Percentiles rank a stretch among this genome's conserved stretches.
Conservation (phyloP, 768 basidiomycete genomes). For the Amanita thiersii region DNA sequence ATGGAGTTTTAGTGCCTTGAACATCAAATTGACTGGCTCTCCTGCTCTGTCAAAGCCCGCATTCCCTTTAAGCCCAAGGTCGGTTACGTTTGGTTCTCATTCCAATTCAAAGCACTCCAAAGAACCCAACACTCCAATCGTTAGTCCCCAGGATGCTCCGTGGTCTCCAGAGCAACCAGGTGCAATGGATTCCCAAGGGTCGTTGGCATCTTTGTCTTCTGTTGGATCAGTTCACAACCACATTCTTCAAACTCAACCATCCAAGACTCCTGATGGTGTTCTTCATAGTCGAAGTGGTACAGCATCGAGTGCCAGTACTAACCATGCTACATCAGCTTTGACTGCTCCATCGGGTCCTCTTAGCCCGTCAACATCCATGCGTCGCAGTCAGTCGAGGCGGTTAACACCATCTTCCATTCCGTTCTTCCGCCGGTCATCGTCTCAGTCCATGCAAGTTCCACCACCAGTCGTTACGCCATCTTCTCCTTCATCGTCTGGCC, state of each 20-base stretch:
- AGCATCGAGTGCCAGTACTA: conserved; percentile 69
- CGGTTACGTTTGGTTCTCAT: conserved; percentile 54
- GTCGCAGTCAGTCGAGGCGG: conserved; percentile 67
- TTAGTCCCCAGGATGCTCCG: conserved; percentile 31
- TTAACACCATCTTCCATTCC: conserved; percentile 90
- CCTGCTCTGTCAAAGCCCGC: conserved; percentile 45
- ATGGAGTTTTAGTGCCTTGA: conserved; percentile 86
- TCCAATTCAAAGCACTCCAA: conserved; percentile 66
- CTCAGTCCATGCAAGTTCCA: conserved; percentile 74
- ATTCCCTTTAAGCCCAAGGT: conserved; percentile 60
- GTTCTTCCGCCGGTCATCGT: conserved; percentile 88
- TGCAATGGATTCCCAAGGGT: conserved; percentile 74
- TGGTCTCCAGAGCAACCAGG: conserved; percentile 70
- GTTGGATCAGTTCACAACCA: conserved; percentile 54
- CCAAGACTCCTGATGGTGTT: conserved; percentile 59
- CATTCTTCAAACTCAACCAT: conserved; percentile 30
- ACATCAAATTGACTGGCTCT: conserved; percentile 62
- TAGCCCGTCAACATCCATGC: conserved; percentile 64
- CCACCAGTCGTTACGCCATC: conserved; percentile 40
- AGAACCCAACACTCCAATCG: conserved; percentile 44
- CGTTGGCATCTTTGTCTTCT: conserved; percentile 68
- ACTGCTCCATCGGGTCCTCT: conserved; percentile 53
- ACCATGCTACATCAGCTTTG: conserved; percentile 45
- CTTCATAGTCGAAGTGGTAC: conserved; percentile 64
- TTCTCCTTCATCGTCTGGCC: conserved; percentile 37